Conservation (phyloP, 176 grass and related monocot species). For the Alopecurus myosuroides region DNA sequence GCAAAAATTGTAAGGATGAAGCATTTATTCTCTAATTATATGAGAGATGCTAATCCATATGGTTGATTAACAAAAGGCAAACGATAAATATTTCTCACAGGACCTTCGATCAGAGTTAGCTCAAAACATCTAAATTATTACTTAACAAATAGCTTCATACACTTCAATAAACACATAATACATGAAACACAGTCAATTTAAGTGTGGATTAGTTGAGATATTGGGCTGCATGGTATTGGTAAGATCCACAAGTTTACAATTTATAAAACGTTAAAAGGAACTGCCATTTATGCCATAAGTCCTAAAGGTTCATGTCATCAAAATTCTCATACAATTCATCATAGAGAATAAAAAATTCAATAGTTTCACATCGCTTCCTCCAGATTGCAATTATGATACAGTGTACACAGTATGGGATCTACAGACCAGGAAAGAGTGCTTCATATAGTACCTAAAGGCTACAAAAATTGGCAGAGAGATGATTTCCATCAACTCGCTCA, state of each 20-base stretch:
- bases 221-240: background rate
- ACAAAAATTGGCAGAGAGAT: background rate
- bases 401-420: background rate
- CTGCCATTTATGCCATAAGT: slow-evolving; percentile 34
- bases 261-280: background rate
- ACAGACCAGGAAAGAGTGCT: background rate
- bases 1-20: no score
- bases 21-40: no score
- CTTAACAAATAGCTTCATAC: no score
- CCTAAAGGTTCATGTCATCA: slow-evolving; percentile 57
- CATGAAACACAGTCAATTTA: no score
- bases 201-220: no score
- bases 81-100: no score
- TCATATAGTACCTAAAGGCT: background rate
- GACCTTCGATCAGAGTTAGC: no score
- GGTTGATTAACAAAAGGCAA: no score
- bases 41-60: no score
- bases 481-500: slow-evolving; percentile 35
- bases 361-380: slow-evolving; percentile 32
- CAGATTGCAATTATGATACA: background rate
- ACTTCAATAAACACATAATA: no score
- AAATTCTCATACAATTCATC: slow-evolving; percentile 55
- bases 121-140: no score
- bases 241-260: background rate
- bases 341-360: slow-evolving; percentile 58